A percentile compares a stretch with the other conserved stretches of the same genome.
These are phyloP conservation scores for Hypericum perforatum DNA, from an alignment of 345 rosid genomes.

Conservation along the genomic window DNA sequence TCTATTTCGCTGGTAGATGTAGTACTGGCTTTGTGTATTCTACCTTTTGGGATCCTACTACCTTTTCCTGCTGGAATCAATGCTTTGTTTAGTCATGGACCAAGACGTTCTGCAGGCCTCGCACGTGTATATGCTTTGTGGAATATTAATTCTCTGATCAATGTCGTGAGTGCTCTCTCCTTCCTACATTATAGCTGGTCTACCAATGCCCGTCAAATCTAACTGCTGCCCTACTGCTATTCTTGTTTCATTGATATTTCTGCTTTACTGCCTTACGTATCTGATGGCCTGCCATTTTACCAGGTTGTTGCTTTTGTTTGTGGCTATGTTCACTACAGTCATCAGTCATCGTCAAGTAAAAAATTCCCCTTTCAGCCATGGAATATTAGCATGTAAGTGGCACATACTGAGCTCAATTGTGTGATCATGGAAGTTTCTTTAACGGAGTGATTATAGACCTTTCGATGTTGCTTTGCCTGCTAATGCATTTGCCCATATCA, in stretches of 20 bases:
- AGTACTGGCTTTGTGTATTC: slow-evolving; percentile 71
- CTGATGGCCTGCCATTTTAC: slow-evolving; percentile 8
- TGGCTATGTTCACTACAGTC: slow-evolving; percentile 70
- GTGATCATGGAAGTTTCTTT: no score
- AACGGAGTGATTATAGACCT: no score
- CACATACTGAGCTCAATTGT: neutral
- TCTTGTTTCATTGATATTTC: neutral
- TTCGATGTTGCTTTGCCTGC: neutral
- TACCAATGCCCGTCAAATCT: neutral
- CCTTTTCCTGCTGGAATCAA: slow-evolving; percentile 99
- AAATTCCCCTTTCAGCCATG: slow-evolving; percentile 73
- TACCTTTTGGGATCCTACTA: slow-evolving; percentile 87
- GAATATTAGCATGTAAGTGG: slow-evolving; percentile 94
- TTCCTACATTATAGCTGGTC: neutral
- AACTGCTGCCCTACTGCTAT: neutral
- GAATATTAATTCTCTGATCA: slow-evolving; percentile 77
- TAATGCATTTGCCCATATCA: slow-evolving; percentile 7
- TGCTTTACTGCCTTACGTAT: neutral
- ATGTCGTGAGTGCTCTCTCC: slow-evolving; percentile 55
- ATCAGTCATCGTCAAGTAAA: slow-evolving; percentile 56
- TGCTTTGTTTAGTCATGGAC: slow-evolving; percentile 97
- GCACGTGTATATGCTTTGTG: slow-evolving; percentile 94
- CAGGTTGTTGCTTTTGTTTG: slow-evolving; percentile 86
- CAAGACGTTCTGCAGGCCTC: slow-evolving; percentile 92
- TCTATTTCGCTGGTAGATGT: slow-evolving; percentile 80